Evolutionary conservation across 1,284 basidiomycete genomes (phyloP).

Genomic region (Peniophora sp.): DNA sequence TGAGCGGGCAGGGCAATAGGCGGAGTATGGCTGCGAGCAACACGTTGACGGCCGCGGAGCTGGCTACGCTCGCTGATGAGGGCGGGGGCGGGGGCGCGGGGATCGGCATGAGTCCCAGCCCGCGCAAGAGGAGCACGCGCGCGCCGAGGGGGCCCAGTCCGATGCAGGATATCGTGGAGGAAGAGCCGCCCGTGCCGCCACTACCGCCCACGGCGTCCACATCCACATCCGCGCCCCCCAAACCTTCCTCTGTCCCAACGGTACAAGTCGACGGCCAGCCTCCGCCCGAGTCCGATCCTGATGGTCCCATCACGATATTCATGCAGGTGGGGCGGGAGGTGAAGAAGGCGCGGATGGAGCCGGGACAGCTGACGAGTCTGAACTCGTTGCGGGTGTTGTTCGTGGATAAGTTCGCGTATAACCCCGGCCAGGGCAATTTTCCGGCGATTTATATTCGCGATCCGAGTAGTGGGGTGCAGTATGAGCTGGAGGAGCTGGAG

Average conservation of each 20-base stretch:
- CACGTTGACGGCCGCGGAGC: conserved; percentile 55
- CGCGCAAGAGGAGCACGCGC: conserved; percentile 16
- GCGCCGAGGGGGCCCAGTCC: conserved; percentile 19
- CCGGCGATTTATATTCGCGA: conserved; percentile 95
- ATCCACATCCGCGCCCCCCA: conserved; percentile 3
- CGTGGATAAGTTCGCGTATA: conserved; percentile 93
- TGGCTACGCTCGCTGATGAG: conserved; percentile 62
- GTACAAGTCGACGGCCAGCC: too few species aligned
- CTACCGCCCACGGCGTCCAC: conserved; percentile 9
- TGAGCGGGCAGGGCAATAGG: conserved; percentile 40
- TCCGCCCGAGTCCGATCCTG: conserved; percentile 11
- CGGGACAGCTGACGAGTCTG: conserved; percentile 55
- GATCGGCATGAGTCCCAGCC: conserved; percentile 8
- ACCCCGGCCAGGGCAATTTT: conserved; percentile 88
- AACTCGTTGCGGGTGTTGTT: conserved; percentile 79
- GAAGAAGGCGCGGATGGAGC: conserved; percentile 77
- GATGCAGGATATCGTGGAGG: conserved; percentile 3
- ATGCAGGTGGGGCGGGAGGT: conserved; percentile 90
- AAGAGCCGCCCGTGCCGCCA: conserved; percentile 17
- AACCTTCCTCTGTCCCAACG: not conserved
- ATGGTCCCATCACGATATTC: conserved; percentile 62
- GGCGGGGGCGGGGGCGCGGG: conserved; percentile 10
- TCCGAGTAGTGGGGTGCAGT: conserved; percentile 84
- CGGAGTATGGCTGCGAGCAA: conserved; percentile 55
- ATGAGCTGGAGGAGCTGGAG: conserved; percentile 93